These are phyloP conservation scores for Neurospora sp. DNA, from an alignment of 495 filamentous ascomycete species.

Conservation along the genomic window DNA sequence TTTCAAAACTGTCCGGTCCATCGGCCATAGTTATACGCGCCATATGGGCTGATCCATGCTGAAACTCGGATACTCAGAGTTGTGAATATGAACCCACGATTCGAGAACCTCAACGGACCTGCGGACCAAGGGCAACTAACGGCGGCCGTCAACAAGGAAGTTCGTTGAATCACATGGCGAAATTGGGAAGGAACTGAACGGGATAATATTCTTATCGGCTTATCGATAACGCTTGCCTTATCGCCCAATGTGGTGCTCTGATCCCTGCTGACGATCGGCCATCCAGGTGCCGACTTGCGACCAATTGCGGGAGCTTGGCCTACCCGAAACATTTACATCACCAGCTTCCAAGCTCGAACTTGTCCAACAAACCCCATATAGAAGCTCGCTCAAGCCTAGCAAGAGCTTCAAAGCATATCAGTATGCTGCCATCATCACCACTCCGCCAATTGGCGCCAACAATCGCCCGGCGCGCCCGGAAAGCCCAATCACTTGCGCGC, in stretches of 20 bases:
- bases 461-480: constrained; percentile 1
- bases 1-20: background rate
- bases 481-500: background rate
- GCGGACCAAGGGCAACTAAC: background rate
- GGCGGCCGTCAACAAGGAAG: background rate
- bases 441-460: constrained; percentile 3
- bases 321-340: background rate
- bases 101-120: background rate
- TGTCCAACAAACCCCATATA: background rate
- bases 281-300: background rate
- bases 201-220: background rate
- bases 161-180: background rate
- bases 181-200: background rate
- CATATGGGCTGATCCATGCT: background rate
- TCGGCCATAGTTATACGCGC: background rate
- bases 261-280: background rate
- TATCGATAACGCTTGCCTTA: background rate
- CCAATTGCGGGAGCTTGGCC: background rate
- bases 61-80: background rate
- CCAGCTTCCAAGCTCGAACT: background rate
- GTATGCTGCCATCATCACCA: background rate
- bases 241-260: background rate
- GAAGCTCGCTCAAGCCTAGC: background rate
- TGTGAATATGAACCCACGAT: background rate
- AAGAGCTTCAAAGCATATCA: background rate